Conservation (phyloP, 1,284 basidiomycete genomes). For the Irpex rosettiformis region DNA sequence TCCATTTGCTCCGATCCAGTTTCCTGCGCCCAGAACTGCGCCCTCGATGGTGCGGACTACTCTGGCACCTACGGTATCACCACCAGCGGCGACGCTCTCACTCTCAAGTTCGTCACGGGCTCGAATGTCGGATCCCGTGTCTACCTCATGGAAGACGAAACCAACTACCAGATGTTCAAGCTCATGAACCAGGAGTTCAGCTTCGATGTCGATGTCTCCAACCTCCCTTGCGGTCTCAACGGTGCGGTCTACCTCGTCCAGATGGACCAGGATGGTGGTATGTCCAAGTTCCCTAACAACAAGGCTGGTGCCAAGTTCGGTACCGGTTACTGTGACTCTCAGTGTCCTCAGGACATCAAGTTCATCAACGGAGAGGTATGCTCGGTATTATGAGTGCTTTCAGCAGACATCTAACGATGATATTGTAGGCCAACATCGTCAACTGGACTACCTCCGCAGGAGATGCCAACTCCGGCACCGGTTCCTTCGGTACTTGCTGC, state of each 20-base stretch:
- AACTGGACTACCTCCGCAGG: slow-evolving; percentile 36
- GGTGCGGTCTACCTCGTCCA: slow-evolving; percentile 37
- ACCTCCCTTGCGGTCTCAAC: slow-evolving; percentile 38
- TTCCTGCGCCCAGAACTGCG: slow-evolving; percentile 38
- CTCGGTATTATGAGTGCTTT: no score
- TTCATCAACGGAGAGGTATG: slow-evolving; percentile 25
- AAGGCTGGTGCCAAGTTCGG: slow-evolving; percentile 48
- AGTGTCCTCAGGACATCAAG: slow-evolving; percentile 33
- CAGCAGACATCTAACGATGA: background rate
- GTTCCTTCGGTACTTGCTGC: slow-evolving; percentile 46
- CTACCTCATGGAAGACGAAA: slow-evolving; percentile 40
- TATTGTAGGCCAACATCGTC: slow-evolving; percentile 38
- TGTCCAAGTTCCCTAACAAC: slow-evolving; percentile 45
- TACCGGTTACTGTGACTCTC: slow-evolving; percentile 33
- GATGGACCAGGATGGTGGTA: slow-evolving; percentile 54
- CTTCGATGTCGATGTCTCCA: slow-evolving; percentile 50
- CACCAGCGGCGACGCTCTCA: slow-evolving; percentile 32
- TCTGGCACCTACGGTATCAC: slow-evolving; percentile 36
- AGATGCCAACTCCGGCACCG: slow-evolving; percentile 41
- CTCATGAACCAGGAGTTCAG: slow-evolving; percentile 51
- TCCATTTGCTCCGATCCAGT: slow-evolving; percentile 43
- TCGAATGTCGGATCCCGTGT: slow-evolving; percentile 39
- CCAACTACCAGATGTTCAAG: slow-evolving; percentile 49
- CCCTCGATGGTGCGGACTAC: slow-evolving; percentile 37
- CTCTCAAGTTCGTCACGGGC: slow-evolving; percentile 35